Conservation (phyloP, 768 basidiomycete species). For the Suillus weaverae region DNA sequence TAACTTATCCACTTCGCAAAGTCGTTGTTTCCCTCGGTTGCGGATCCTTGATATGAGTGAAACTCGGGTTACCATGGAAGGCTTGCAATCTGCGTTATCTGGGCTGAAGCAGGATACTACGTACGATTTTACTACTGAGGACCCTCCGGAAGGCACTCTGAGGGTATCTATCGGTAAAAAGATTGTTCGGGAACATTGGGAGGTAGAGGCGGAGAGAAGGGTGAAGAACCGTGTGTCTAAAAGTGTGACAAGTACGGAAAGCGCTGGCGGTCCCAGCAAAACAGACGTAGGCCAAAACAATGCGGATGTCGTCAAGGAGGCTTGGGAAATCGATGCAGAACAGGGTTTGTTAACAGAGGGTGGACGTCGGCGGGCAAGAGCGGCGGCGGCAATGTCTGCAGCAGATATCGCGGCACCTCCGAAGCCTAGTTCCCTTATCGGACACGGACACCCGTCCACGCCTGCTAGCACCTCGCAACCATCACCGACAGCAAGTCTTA, state of each 20-base stretch:
- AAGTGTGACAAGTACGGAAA: constrained; percentile 24
- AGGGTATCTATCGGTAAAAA: constrained; percentile 69
- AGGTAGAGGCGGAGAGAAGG: constrained; percentile 67
- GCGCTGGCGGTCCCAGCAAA: background rate
- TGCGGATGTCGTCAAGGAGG: constrained; percentile 52
- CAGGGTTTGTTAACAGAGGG: constrained; percentile 75
- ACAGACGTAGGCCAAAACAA: constrained; percentile 9
- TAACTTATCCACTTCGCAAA: constrained; percentile 16
- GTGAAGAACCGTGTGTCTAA: constrained; percentile 41
- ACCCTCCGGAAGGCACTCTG: constrained; percentile 51
- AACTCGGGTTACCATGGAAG: constrained; percentile 54
- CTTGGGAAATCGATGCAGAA: constrained; percentile 82
- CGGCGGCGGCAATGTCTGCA: constrained; percentile 42
- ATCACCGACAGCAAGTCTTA: constrained; percentile 34
- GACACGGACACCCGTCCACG: constrained; percentile 27
- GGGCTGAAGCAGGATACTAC: constrained; percentile 49
- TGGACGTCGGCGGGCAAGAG: constrained; percentile 63
- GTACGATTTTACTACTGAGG: constrained; percentile 55
- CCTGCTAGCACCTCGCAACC: constrained; percentile 25
- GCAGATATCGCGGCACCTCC: constrained; percentile 9
- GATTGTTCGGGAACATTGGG: constrained; percentile 75
- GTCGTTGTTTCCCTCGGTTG: constrained; percentile 49
- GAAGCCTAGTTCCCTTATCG: constrained; percentile 19
- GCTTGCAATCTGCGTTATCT: constrained; percentile 45
- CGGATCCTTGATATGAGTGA: constrained; percentile 65